Evolutionary conservation across 371 early-diverging fungal genomes (phyloP).

Genomic region (Umbelopsis sp.): DNA sequence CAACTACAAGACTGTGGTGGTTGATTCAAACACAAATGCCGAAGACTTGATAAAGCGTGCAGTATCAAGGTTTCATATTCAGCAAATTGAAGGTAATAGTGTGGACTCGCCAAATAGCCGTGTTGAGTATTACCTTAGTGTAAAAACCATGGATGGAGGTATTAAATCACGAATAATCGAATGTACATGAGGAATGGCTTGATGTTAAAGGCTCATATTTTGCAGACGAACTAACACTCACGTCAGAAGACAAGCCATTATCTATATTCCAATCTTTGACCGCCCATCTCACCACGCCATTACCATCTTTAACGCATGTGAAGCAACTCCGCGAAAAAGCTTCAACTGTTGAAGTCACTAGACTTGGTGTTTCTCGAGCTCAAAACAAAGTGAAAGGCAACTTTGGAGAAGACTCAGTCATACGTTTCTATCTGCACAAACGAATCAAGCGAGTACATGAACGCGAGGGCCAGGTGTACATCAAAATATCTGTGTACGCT

Average conservation of each 20-base stretch:
- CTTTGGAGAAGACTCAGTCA: slow-evolving; percentile 48
- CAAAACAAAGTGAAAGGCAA: slow-evolving; percentile 39
- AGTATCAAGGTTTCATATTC: slow-evolving; percentile 60
- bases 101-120: slow-evolving; percentile 37
- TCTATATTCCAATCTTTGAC: slow-evolving; percentile 63
- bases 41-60: slow-evolving; percentile 59
- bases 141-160: slow-evolving; percentile 68
- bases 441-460: slow-evolving; percentile 55
- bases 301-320: slow-evolving; percentile 53
- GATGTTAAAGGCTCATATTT: neutral
- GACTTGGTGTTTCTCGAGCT: slow-evolving; percentile 39
- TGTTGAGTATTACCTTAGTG: slow-evolving; percentile 62
- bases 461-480: slow-evolving; percentile 42
- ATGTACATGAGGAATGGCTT: neutral
- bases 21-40: slow-evolving; percentile 58
- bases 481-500: slow-evolving; percentile 46
- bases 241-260: slow-evolving; percentile 61
- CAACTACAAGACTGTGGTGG: slow-evolving; percentile 60
- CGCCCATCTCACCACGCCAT: slow-evolving; percentile 62
- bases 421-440: slow-evolving; percentile 58
- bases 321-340: slow-evolving; percentile 41
- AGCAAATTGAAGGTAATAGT: slow-evolving; percentile 39
- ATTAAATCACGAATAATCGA: slow-evolving; percentile 16
- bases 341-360: slow-evolving; percentile 37
- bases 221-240: slow-evolving; percentile 60